Conservation (phyloP, 2,329 filamentous ascomycete genomes). For the Lithohypha guttulata region DNA sequence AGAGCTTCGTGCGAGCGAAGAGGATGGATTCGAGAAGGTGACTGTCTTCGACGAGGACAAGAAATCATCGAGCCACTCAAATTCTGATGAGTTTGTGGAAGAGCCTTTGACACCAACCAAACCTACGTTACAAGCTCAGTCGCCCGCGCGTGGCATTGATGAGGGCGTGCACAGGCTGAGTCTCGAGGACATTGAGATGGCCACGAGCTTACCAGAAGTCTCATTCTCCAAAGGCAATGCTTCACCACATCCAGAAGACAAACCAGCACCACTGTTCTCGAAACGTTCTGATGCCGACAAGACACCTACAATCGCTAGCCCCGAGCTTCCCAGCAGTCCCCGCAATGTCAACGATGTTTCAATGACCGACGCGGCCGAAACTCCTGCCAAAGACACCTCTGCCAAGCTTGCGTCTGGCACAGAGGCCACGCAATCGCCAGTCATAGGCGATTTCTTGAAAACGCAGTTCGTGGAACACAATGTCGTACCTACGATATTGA, state of each 20-base stretch:
- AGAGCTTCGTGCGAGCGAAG: slow-evolving; percentile 64
- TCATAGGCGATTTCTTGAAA: slow-evolving; percentile 90
- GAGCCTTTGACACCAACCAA: slow-evolving; percentile 55
- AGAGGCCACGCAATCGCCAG: slow-evolving; percentile 55
- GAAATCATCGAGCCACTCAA: slow-evolving; percentile 10
- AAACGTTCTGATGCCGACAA: slow-evolving; percentile 18
- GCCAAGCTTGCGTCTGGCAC: slow-evolving; percentile 29
- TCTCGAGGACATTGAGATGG: slow-evolving; percentile 40
- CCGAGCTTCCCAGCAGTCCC: slow-evolving; percentile 17
- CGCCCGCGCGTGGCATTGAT: slow-evolving; percentile 44
- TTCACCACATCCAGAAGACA: slow-evolving; percentile 54
- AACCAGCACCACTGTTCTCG: slow-evolving; percentile 54
- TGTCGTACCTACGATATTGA: slow-evolving; percentile 89
- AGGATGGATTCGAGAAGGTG: slow-evolving; percentile 92
- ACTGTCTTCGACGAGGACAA: slow-evolving; percentile 39
- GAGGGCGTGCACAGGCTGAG: slow-evolving; percentile 45
- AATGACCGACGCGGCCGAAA: slow-evolving; percentile 10
- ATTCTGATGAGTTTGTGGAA: slow-evolving; percentile 59
- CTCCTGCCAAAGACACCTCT: slow-evolving; percentile 14
- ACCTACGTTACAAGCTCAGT: slow-evolving; percentile 20
- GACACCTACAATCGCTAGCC: slow-evolving; percentile 21
- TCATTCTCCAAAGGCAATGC: slow-evolving; percentile 4
- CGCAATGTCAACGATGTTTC: slow-evolving; percentile 5
- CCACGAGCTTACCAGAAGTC: slow-evolving; percentile 23
- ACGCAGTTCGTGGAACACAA: slow-evolving; percentile 91